phyloP scores from a whole-genome alignment of 2,329 filamentous ascomycete species.

The Cephalotrichum gorgonifer region DNA sequence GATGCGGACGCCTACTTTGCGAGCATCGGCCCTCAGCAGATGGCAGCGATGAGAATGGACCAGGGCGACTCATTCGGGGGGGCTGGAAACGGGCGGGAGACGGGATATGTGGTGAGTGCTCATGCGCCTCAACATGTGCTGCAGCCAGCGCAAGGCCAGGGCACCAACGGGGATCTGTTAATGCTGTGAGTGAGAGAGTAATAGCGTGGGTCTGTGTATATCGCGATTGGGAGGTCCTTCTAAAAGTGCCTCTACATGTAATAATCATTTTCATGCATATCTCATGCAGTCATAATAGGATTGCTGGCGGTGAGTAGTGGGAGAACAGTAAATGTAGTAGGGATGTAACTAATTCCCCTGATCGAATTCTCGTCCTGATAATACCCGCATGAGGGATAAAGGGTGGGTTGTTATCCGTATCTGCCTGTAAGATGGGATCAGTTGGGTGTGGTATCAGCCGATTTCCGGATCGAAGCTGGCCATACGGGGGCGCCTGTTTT shows the following conservation, averaged over 20 bases:
- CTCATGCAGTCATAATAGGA: no score
- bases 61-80: constrained; percentile 56
- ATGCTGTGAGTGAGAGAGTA: constrained; percentile 36
- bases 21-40: constrained; percentile 61
- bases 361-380: no score
- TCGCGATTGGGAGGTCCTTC: background rate
- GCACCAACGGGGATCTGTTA: constrained; percentile 62
- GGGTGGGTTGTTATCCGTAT: no score
- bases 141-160: constrained; percentile 54
- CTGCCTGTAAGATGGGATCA: no score
- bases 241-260: no score
- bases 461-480: background rate
- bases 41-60: constrained; percentile 61
- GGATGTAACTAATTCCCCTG: no score
- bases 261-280: background rate
- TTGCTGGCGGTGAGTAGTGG: no score
- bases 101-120: constrained; percentile 68
- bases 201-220: background rate
- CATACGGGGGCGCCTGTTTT: background rate
- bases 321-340: no score
- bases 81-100: constrained; percentile 34
- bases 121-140: constrained; percentile 68
- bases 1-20: constrained; percentile 89
- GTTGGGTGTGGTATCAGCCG: background rate
- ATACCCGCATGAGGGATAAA: no score